Conservation (phyloP, 2,329 filamentous ascomycete species). For the Xylaria sp. region DNA sequence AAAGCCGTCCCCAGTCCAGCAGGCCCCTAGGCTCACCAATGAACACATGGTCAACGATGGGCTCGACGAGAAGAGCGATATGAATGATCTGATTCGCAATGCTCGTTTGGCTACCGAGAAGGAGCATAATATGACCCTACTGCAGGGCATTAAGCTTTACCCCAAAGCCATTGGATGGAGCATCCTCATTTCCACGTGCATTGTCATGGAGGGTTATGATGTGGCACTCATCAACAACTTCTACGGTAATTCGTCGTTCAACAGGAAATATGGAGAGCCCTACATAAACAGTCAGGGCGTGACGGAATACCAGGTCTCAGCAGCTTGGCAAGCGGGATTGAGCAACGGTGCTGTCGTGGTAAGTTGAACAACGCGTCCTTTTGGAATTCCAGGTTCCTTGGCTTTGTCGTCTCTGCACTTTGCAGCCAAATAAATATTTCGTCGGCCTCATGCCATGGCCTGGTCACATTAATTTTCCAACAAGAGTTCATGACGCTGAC, state of each 20-base stretch:
- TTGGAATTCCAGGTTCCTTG: background rate
- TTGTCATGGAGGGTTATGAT: conserved; percentile 92
- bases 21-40: conserved; percentile 13
- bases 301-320: conserved; percentile 63
- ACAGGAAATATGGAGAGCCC: conserved; percentile 65
- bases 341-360: conserved; percentile 59
- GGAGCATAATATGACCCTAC: conserved; percentile 75
- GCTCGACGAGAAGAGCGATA: conserved; percentile 35
- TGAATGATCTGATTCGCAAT: conserved; percentile 55
- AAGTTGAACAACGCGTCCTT: conserved; percentile 32
- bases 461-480: background rate
- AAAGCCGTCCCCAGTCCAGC: conserved; percentile 31
- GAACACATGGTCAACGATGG: conserved; percentile 28
- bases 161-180: conserved; percentile 89
- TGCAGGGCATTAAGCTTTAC: conserved; percentile 82
- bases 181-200: conserved; percentile 87
- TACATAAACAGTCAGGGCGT: conserved; percentile 52
- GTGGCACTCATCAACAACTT: conserved; percentile 85
- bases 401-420: background rate
- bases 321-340: conserved; percentile 70
- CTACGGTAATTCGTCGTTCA: conserved; percentile 69
- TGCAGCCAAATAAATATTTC: background rate
- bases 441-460: background rate
- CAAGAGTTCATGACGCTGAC: conserved; percentile 13
- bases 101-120: conserved; percentile 65